A percentile compares a stretch with the other conserved stretches of the same genome.
Evolutionary conservation across 2,329 filamentous ascomycete species (phyloP).

Genomic region (Stemphylium lycopersici): DNA sequence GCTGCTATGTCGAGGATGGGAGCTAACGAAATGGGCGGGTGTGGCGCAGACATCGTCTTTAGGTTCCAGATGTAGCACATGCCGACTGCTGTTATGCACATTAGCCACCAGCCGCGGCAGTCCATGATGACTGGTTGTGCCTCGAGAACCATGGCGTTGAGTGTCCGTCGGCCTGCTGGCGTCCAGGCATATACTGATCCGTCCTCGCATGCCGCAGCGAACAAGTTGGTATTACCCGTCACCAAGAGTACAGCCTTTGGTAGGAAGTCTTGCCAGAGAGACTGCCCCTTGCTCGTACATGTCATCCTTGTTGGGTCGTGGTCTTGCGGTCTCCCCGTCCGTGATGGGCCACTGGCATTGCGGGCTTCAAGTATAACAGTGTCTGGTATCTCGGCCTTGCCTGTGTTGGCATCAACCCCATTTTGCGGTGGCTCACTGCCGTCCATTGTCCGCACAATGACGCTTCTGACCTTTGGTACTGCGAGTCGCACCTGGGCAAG

Average conservation of each 20-base stretch:
- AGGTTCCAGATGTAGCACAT: constrained; percentile 95
- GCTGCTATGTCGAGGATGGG: constrained; percentile 88
- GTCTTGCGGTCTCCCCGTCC: constrained; percentile 65
- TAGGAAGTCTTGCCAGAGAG: constrained; percentile 93
- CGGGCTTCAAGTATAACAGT: constrained; percentile 83
- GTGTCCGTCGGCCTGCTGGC: constrained; percentile 81
- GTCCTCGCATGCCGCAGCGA: constrained; percentile 92
- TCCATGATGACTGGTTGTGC: constrained; percentile 94
- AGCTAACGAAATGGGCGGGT: constrained; percentile 86
- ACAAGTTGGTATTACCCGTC: constrained; percentile 88
- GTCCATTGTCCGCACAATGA: constrained; percentile 83
- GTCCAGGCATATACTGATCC: constrained; percentile 91
- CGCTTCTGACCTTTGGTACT: constrained; percentile 82
- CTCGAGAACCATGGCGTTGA: constrained; percentile 86
- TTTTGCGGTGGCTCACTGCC: constrained; percentile 57
- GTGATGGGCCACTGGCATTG: constrained; percentile 71
- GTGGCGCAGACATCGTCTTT: constrained; percentile 78
- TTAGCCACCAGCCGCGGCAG: constrained; percentile 84
- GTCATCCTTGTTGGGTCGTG: constrained; percentile 85
- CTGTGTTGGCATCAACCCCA: constrained; percentile 55
- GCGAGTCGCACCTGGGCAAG: constrained; percentile 85
- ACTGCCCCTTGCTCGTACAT: constrained; percentile 77
- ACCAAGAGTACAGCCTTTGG: constrained; percentile 86
- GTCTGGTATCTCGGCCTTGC: constrained; percentile 60
- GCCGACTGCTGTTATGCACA: constrained; percentile 87